Base-by-base conservation (phyloP, 2,329 filamentous ascomycete genomes). In the Knufia fluminis region DNA sequence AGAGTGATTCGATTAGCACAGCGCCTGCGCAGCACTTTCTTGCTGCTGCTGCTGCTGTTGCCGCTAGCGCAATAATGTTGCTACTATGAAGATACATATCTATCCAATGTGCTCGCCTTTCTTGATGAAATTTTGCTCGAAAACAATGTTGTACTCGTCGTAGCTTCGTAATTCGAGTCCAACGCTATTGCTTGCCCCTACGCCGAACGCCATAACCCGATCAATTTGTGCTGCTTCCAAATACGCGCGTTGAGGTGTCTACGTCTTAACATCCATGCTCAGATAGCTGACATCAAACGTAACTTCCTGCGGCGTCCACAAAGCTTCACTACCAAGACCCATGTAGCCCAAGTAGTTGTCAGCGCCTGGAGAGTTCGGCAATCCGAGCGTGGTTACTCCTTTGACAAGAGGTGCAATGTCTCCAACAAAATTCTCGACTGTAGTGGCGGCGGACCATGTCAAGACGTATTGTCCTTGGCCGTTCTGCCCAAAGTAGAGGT, bases 311-410 rank as follows among this genome's bases (percentile, higher is more conserved):
- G 59, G 49, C 6, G 69, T 63, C 4, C 62, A 70, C 60, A 72
- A 74, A 0, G 73, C 66, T 58, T 79, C 76, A 12, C 71, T 70
- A 19, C 76, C 76, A 53, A 78, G 73, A 40, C 67, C 67, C 56
- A 77, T 63, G 54, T 76, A 73, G 17, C 75, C 75, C 16, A 79
- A 59, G 58, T 75, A 77, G 56, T 75, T 70, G 1, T 60, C 52
- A 0, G 60, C 52, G 0, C 60, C 63, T 8, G 73, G 72, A 53
- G 66, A 72, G 28, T 61, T 52, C 9, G 60, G 47, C 3, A 64
- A 60, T 22, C 61, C 56, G 47, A 68, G 51, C 3, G 55, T 56
- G 24, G 70, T 60, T 2, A 73, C 66, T 46, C 66, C 62, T 2
- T 66, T 64, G 32, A 78, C 53, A 3, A 79, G 64, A 0, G 70